phyloP scores from a whole-genome alignment of 2,329 filamentous ascomycete species.

The Parascedosporium putredinis region DNA sequence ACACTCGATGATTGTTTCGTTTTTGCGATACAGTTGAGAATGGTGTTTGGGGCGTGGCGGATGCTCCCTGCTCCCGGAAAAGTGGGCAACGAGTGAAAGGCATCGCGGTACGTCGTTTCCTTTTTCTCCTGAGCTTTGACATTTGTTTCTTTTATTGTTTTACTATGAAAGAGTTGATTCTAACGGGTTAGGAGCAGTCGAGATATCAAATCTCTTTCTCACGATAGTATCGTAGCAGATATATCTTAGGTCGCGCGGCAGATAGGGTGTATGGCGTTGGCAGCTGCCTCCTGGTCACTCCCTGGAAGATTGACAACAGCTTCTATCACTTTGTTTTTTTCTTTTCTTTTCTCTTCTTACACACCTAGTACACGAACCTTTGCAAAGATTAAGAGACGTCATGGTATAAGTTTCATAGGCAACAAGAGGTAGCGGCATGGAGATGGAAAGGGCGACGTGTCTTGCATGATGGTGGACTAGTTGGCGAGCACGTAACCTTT shows the following conservation, averaged over 20 bases:
- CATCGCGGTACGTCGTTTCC: not conserved
- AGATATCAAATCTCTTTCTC: not conserved
- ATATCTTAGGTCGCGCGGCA: not conserved
- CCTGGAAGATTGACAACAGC: no score
- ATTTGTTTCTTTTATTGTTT: not conserved
- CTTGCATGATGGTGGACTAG: not conserved
- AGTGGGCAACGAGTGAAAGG: not conserved
- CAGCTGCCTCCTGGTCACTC: no score
- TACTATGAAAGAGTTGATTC: not conserved
- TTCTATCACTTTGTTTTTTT: not conserved
- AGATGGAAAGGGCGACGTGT: constrained; percentile 9
- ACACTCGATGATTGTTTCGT: constrained; percentile 49
- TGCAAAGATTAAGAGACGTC: not conserved
- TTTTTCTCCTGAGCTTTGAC: no score
- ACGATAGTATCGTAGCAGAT: constrained; percentile 1
- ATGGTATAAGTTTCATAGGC: constrained; percentile 15
- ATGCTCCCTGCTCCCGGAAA: not conserved
- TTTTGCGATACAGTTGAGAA: constrained; percentile 39
- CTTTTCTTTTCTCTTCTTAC: not conserved
- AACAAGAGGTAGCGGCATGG: no score
- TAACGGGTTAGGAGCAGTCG: not conserved
- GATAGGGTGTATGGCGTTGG: no score
- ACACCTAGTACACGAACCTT: no score
- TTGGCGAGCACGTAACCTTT: not conserved
- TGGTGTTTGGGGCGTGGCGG: not conserved